These are phyloP conservation scores for Talaromyces thailandensis DNA, from an alignment of 495 filamentous ascomycete species.

Conservation along the genomic window DNA sequence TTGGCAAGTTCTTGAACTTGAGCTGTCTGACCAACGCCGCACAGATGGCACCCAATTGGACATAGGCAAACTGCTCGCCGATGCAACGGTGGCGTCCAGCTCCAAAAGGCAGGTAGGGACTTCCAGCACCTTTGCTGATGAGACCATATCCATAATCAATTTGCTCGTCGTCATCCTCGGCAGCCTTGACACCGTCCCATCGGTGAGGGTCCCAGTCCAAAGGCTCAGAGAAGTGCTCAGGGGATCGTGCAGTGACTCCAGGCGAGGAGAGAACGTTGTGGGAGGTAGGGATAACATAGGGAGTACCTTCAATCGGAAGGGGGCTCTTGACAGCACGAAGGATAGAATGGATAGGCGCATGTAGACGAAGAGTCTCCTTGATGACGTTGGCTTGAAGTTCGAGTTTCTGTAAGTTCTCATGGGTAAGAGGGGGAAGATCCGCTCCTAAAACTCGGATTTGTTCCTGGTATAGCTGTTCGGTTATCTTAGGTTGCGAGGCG, in stretches of 20 bases:
- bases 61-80: conserved; percentile 92
- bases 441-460: conserved; percentile 54
- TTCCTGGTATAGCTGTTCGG: conserved; percentile 69
- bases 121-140: conserved; percentile 75
- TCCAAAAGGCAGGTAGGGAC: conserved; percentile 91
- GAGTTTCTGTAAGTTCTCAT: conserved; percentile 59
- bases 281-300: conserved; percentile 64
- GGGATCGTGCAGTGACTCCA: conserved; percentile 60
- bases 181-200: conserved; percentile 51
- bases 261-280: conserved; percentile 77
- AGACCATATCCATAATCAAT: conserved; percentile 93
- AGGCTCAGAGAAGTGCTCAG: conserved; percentile 73
- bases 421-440: conserved; percentile 53
- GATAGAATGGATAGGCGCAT: conserved; percentile 78
- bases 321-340: conserved; percentile 77
- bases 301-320: conserved; percentile 68
- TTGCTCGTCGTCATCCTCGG: conserved; percentile 33
- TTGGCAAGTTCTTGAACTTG: conserved; percentile 63
- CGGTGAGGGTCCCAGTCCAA: conserved; percentile 78
- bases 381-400: conserved; percentile 61
- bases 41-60: conserved; percentile 79
- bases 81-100: conserved; percentile 92
- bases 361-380: conserved; percentile 72
- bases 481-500: conserved; percentile 60
- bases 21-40: conserved; percentile 71